Evolutionary conservation across 2,329 filamentous ascomycete species (phyloP).

Genomic region (Trichoderma semiorbis): DNA sequence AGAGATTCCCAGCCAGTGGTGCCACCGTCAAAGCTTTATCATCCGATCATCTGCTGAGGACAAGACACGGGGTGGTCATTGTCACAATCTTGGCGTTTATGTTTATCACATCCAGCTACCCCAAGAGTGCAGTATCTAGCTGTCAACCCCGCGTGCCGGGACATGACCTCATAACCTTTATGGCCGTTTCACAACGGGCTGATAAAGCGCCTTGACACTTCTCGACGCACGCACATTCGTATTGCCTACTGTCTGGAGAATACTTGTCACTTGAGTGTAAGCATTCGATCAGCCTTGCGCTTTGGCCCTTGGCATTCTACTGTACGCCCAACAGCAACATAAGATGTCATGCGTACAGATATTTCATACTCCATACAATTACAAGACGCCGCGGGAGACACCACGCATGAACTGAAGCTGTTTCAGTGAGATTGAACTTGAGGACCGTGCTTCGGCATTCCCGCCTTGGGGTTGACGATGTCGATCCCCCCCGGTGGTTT

Average conservation of each 20-base stretch:
- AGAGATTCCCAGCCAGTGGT: background rate
- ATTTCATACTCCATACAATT: background rate
- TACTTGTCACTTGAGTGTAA: background rate
- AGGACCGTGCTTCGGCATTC: background rate
- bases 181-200: background rate
- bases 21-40: conserved; percentile 1
- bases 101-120: background rate
- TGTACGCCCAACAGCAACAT: background rate
- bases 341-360: background rate
- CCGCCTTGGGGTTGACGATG: background rate
- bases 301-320: background rate
- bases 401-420: conserved; percentile 6
- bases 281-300: background rate
- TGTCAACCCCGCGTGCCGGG: background rate
- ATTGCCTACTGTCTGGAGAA: background rate
- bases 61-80: background rate
- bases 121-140: background rate
- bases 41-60: conserved; percentile 16
- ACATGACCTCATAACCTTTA: background rate
- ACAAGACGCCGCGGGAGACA: background rate
- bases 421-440: conserved; percentile 2
- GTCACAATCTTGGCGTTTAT: conserved; percentile 14
- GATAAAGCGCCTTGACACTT: background rate
- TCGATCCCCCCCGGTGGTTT: background rate
- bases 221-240: background rate